These are phyloP conservation scores for Kwoniella mangroviensis DNA, from an alignment of 768 basidiomycete genomes.

Conservation along the genomic window DNA sequence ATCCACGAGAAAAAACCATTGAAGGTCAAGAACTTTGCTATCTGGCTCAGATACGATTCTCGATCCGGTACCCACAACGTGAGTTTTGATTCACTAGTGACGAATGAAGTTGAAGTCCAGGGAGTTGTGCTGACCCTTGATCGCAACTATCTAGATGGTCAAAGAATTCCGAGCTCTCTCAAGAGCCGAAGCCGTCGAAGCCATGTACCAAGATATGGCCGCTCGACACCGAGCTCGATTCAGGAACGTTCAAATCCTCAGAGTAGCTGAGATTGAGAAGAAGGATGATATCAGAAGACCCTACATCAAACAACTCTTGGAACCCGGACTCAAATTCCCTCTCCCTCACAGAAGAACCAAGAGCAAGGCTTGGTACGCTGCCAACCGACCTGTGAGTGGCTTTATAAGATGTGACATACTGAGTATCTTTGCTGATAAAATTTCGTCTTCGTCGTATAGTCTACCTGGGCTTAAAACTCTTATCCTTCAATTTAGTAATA, in stretches of 20 bases:
- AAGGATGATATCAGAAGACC: conserved; percentile 88
- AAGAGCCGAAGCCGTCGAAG: conserved; percentile 92
- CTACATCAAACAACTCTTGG: conserved; percentile 95
- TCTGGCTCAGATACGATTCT: conserved; percentile 99
- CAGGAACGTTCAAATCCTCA: conserved; percentile 97
- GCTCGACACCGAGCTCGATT: conserved; percentile 98
- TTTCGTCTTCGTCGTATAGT: conserved; percentile 14
- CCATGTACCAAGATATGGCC: conserved; percentile 99
- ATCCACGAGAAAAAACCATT: conserved; percentile 97
- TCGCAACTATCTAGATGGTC: conserved; percentile 45
- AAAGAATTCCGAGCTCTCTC: conserved; percentile 84
- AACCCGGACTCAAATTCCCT: conserved; percentile 92
- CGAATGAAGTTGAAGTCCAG: not conserved
- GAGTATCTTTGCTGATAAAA: not conserved
- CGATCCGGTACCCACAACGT: conserved; percentile 99
- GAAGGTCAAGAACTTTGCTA: conserved; percentile 99
- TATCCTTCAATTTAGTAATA: conserved; percentile 2
- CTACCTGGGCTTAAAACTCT: conserved; percentile 51
- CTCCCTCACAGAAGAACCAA: conserved; percentile 71
- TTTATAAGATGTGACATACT: not conserved
- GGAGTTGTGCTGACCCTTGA: too few relatives aligned
- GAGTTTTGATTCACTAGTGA: conserved; percentile 50
- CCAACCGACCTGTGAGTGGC: conserved; percentile 52
- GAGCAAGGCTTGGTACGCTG: conserved; percentile 58
- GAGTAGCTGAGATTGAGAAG: conserved; percentile 95